Conservation (phyloP, 2,329 filamentous ascomycete genomes). For the Zymoseptoria passerinii region DNA sequence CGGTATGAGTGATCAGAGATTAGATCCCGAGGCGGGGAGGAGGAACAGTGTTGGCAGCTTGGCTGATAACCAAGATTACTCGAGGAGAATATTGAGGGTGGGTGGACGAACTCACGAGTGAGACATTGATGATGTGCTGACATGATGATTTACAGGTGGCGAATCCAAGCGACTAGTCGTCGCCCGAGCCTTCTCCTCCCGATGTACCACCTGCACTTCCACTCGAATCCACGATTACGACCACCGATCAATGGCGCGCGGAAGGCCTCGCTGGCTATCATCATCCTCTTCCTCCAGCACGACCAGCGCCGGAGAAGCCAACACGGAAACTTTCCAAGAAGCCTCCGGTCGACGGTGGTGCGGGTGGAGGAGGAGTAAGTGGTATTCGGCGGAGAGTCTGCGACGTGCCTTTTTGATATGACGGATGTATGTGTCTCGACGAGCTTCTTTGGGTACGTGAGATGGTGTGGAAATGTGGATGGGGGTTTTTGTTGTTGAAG, state of each 20-base stretch:
- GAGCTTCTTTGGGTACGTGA: not conserved
- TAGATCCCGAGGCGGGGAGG: conserved; percentile 62
- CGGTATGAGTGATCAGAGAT: conserved; percentile 74
- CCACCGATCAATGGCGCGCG: not conserved
- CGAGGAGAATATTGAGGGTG: conserved; percentile 91
- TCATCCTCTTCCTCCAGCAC: not conserved
- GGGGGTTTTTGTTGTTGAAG: not conserved
- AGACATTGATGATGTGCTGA: not conserved
- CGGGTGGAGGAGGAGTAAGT: not conserved
- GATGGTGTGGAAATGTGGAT: not conserved
- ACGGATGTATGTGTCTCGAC: not conserved
- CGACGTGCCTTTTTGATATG: not conserved
- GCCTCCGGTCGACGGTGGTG: not conserved
- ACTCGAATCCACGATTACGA: not conserved
- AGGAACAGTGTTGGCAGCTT: conserved; percentile 78
- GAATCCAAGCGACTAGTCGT: conserved; percentile 1
- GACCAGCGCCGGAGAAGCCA: not conserved
- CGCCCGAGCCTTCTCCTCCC: not conserved
- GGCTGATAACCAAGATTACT: conserved; percentile 86
- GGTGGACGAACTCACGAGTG: conserved; percentile 18
- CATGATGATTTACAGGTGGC: not conserved
- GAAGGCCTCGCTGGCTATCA: not conserved
- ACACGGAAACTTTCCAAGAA: not conserved
- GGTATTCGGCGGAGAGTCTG: not conserved
- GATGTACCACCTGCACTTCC: not conserved